Base-by-base conservation (phyloP, 495 filamentous ascomycete species). In the Annulohypoxylon moriforme region DNA sequence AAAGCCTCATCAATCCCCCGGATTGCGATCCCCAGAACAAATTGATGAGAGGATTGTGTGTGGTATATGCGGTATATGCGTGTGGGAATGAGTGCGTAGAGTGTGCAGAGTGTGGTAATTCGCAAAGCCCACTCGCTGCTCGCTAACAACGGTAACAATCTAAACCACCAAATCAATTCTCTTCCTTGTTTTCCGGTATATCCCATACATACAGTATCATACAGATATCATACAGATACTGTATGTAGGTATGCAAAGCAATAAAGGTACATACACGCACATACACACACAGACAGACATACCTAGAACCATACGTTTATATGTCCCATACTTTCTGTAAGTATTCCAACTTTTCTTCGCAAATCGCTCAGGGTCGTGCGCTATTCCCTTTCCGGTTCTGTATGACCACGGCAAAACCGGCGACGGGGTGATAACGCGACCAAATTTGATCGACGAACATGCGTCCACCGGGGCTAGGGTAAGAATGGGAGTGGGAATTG, bases 1-100 rank as follows among this genome's bases (percentile, higher is more conserved):
- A 69, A 73, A 73, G 71, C 71, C 66, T 73, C 71, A 73, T 67
- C 40, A 29, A 58, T 49, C 31, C 62, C 70, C 71, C 71, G 68
- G 66, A 69, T 69, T 64, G 55, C 62, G 71, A 69, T 69, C 61
- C 66, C 66, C 56, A 56, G 49, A 49, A 29, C 36, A 62, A 20
- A 60, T 59, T 40, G 33, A 50, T 63, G 42, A 61, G 56, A 49
- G 52, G 57, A 67, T 56, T 67, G 47, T 52, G 22, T 52, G 47
- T 52, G 25, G 40, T 44, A 44, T 4, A 18, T 44, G 40, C 40
- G 46, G 18, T 49, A 24, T 47, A 47, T 47, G 44, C 20, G 44
- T 47, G 16, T 9, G 22, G n/a, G n/a, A n/a, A 49, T 49, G 46
- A 16, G 20, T 49, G 22, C n/a, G n/a, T n/a, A n/a, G n/a, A n/a